Evolutionary conservation across 441 rosid genomes (phyloP), one percentile per base, ranked within the genome.

Genomic region (Gossypium laxum): DNA sequence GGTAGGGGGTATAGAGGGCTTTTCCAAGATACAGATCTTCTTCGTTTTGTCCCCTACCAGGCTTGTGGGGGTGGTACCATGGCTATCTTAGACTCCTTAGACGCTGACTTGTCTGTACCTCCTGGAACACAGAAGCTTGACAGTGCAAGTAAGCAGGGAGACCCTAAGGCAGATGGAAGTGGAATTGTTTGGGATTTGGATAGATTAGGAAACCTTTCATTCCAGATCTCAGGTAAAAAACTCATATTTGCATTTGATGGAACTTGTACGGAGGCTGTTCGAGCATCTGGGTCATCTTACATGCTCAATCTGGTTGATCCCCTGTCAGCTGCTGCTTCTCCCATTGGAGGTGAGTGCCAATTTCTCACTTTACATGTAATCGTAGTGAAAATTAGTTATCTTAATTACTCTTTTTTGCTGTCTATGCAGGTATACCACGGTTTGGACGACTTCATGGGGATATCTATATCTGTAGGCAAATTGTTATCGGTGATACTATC

Each of bases 51-150:
- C 26, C 98, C 99, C 69, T 87, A 87, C 82, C 98, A 91, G 84
- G 98, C 99, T 72, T 96, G 99, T 83, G 96, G 96, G 74, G 99
- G 99, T 77, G 99, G 92, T 70, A 91, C 92, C 84, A 89, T 96
- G 99, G 98, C 98, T 58, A 96, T 93, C 84, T 82, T 96, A 77
- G 99, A 91, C 75, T 85, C 97, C 15, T 80, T 96, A 80, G 98
- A 96, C 70, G 80, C 85, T 76, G 98, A 91, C 73, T 70, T 86
- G 86, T 85, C 90, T 72, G 80, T 86, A 78, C 82, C 89, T 66
- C 77, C 87, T 22, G 88, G 75, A 75, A 74, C 90, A 24, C 97
- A 85, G 75, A 91, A 90, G 76, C 76, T 79, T 71, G 99, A 96
- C 64, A 78, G 83, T 79, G 75, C 82, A 78, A 81, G 83, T 73